Evolutionary conservation across 2,329 filamentous ascomycete species (phyloP), one percentile per base, ranked within the genome.

Genomic region (Diaporthe ampelina): DNA sequence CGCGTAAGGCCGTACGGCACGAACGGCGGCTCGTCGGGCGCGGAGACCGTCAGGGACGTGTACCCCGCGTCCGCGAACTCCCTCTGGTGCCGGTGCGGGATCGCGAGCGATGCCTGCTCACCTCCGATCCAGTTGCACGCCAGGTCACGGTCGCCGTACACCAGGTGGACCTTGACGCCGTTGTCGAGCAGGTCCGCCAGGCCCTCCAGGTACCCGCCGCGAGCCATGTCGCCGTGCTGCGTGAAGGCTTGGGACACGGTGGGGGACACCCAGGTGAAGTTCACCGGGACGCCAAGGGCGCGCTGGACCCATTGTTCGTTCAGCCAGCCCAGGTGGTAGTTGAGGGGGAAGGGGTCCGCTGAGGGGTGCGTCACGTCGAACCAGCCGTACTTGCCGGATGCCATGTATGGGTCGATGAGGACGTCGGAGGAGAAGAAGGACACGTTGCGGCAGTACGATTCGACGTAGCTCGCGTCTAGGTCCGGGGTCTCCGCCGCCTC

Each of bases 1-100:
- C 92, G 86, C 0, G 93, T 92, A 59, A 89, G 87, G 13, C 92
- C 93, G 35, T 88, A 91, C 26, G 74, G 56, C 69, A 74, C 74
- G 13, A 74, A 70, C 7, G 74, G 74, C 52, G 74, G 72, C 6
- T 86, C 83, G 3, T 83, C 84, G 77, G 92, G 91, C 10, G 91
- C 88, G 19, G 69, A 26, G 3, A 86, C 85, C 21, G 88, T 83
- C 71, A 95, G 87, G 7, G 90, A 87, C 0, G 89, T 87, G 79
- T 94, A 95, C 0, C 92, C 92, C 1, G 92, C 90, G 0, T 83
- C 78, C 2, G 85, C 84, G 81, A 94, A 94, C 21, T 81, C 79
- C 1, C 87, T 86, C 78, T 93, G 94, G 2, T 91, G 90, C 0
- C 91, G 88, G 2, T 85, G 81, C 4, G 86, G 84, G 80, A 94